Conservation (phyloP, 768 basidiomycete species). For the Leucosporidium yakuticum region DNA sequence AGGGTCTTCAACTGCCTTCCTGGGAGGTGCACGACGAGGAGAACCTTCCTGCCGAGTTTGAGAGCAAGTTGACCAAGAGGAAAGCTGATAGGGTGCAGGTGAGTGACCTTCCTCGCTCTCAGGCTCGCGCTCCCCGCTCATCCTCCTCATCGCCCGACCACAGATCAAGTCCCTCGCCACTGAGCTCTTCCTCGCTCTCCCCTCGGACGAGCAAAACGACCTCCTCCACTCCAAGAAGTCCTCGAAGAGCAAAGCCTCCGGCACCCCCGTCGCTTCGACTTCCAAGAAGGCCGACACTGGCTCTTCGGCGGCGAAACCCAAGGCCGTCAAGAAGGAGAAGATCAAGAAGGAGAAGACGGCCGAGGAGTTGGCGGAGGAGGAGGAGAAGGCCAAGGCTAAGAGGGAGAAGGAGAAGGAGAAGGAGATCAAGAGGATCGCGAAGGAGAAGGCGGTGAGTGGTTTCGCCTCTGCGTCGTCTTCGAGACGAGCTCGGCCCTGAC, state of each 20-base stretch:
- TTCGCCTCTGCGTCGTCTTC: neutral
- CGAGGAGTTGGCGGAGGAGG: slow-evolving; percentile 18
- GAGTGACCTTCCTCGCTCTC: slow-evolving; percentile 29
- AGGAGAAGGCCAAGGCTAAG: slow-evolving; percentile 25
- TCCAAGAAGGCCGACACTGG: neutral
- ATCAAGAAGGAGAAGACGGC: slow-evolving; percentile 19
- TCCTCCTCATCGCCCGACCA: neutral
- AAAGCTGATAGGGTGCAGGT: slow-evolving; percentile 63
- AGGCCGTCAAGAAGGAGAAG: slow-evolving; percentile 8
- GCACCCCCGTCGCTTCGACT: neutral
- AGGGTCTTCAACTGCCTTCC: slow-evolving; percentile 65
- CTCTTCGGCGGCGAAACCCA: slow-evolving; percentile 31
- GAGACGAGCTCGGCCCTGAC: neutral
- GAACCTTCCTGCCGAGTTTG: slow-evolving; percentile 63
- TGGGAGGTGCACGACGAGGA: slow-evolving; percentile 71
- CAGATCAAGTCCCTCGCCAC: slow-evolving; percentile 44
- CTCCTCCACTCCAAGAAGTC: slow-evolving; percentile 41
- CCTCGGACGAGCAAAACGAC: slow-evolving; percentile 54
- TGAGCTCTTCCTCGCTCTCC: slow-evolving; percentile 54
- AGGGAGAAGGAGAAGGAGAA: slow-evolving; percentile 34
- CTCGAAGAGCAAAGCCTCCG: slow-evolving; percentile 7
- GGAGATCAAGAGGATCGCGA: slow-evolving; percentile 23
- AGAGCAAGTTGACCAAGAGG: slow-evolving; percentile 59
- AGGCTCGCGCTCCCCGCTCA: slow-evolving; percentile 55
- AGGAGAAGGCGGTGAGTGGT: slow-evolving; percentile 21